Conservation (phyloP, 139 green algal species). For the Chlamydomonas asymmetrica region DNA sequence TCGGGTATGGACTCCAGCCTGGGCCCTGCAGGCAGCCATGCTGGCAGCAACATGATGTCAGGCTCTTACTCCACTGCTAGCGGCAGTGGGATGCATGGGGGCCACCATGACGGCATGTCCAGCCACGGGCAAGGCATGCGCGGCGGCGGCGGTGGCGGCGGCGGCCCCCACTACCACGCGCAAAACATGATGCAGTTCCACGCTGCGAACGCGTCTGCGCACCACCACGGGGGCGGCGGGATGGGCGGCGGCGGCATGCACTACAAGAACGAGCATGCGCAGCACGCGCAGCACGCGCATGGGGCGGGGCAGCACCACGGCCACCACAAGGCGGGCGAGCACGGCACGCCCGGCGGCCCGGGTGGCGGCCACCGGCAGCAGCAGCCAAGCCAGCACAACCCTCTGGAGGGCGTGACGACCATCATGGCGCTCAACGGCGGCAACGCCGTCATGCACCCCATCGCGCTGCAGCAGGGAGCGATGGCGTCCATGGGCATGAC, state of each 20-base stretch:
- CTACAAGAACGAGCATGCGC: neutral
- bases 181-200: too few species aligned
- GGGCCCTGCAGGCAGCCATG: too few species aligned
- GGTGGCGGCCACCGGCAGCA: constrained; percentile 15
- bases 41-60: too few species aligned
- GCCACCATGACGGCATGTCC: too few species aligned
- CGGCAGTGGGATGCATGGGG: too few species aligned
- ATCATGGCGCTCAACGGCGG: neutral
- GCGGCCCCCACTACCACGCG: neutral
- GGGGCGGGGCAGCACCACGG: neutral
- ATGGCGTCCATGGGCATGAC: neutral
- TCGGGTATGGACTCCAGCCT: too few species aligned
- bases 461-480: constrained; percentile 17
- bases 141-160: neutral
- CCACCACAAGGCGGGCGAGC: neutral
- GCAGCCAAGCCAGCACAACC: neutral
- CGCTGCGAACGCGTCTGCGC: neutral
- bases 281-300: neutral
- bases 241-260: neutral
- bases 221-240: neutral
- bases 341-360: constrained; percentile 1
- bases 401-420: neutral
- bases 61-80: too few species aligned
- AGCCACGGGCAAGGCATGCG: too few species aligned
- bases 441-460: constrained; percentile 10